Conservation (phyloP, 179 eudicot species). For the Beta macrorhiza region DNA sequence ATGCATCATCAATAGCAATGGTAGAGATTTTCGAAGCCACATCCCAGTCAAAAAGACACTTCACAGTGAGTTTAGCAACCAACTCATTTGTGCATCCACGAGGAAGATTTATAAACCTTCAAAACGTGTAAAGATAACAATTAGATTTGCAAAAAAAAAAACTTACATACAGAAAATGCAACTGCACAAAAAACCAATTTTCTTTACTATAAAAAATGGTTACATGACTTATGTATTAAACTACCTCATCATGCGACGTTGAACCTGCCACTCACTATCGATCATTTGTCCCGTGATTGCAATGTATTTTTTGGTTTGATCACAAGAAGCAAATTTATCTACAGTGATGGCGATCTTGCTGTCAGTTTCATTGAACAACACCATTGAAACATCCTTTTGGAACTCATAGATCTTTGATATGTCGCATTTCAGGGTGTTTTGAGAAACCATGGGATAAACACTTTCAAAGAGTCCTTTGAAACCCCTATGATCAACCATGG, state of each 20-base stretch:
- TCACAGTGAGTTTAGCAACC: slow-evolving; percentile 7
- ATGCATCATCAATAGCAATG: slow-evolving; percentile 7
- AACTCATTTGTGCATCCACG: background rate
- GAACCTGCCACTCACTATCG: slow-evolving; percentile 16
- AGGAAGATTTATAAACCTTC: slow-evolving; percentile 23
- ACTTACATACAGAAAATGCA: background rate
- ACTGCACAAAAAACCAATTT: background rate
- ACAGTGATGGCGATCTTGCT: slow-evolving; percentile 20
- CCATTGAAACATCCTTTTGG: slow-evolving; percentile 6
- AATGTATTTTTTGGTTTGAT: slow-evolving; percentile 23
- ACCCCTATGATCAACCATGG: slow-evolving; percentile 20
- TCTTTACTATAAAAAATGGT: no score
- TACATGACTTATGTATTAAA: background rate
- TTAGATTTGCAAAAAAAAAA: background rate
- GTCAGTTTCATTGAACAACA: background rate
- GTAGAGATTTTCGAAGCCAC: slow-evolving; percentile 15
- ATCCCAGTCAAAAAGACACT: slow-evolving; percentile 18
- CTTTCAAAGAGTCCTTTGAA: slow-evolving; percentile 13
- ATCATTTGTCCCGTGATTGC: slow-evolving; percentile 22
- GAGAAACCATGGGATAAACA: slow-evolving; percentile 19
- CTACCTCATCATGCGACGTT: slow-evolving; percentile 23
- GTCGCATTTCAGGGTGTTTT: slow-evolving; percentile 4
- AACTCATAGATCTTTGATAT: slow-evolving; percentile 11
- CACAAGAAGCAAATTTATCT: slow-evolving; percentile 16
- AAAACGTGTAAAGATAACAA: background rate